Base-by-base conservation (phyloP, 2,329 filamentous ascomycete species). In the Aspergillus sp. region DNA sequence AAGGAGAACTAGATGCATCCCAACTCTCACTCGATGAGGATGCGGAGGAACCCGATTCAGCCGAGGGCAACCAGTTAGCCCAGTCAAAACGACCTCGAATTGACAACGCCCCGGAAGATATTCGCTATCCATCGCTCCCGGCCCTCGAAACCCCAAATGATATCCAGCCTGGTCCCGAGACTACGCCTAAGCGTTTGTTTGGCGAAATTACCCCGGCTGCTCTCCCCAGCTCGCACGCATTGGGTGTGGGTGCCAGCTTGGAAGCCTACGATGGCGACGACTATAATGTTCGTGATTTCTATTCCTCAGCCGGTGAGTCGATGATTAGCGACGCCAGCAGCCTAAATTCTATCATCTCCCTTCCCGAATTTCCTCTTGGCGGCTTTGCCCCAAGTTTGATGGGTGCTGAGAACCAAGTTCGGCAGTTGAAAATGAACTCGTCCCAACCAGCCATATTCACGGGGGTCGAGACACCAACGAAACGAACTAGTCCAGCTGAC, bases 11-110 rank as follows among this genome's bases (percentile, higher is more conserved):
- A 23, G 69, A 75, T 51, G 79, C 84, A 2, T 85, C 84, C 0
- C 82, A 84, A 52, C 70, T 88, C 22, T 86, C 80, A 50, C 68
- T 88, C 1, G 61, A 76, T 20, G 80, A 83, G 47, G 65, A 68
- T 22, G 58, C 44, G n/a, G 54, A 63, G 44, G 51, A 58, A 33
- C 55, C 65, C 10, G 66, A 64, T 3, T 63, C 64, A 3, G 70
- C 60, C 30, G 59, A 63, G 13, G 63, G 60, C 23, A 59, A 58
- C 50, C 62, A 65, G 38, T 57, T 68, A 43, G 62, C 66, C 27
- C 59, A 69, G 10, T 56, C 61, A 7, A 72, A 72, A 51, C 60
- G 61, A 41, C 64, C 61, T 4, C 60, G 66, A 37, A 61, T 69
- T 30, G 57, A 63, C 30, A 53, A 60, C 41, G 53, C 59, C 20